Evolutionary conservation across 768 basidiomycete genomes (phyloP), one percentile per base, ranked within the genome.

Genomic region (Piloderma croceum): DNA sequence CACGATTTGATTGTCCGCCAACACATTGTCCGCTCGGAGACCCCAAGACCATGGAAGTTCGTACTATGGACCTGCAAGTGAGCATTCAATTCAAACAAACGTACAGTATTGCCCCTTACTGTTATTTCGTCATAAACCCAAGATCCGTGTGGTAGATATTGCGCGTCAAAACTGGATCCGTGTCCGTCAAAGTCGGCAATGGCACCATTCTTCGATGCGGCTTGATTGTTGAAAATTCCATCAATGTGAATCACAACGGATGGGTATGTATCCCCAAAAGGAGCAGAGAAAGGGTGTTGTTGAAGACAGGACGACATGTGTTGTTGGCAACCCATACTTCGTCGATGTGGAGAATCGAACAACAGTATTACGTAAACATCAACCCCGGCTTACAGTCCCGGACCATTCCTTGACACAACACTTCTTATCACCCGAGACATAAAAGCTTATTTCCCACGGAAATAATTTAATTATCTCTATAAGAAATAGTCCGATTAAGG

Each of bases 31-130:
- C 13, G 57, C 31, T 6, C 42, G 49, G 9, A 33, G 27, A n/a
- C 70, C 70, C 70, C 73, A 73, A 2, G 49, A 37, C 6, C 49
- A 34, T 13, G 72, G 72, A 15, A 74, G 53, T 27, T 62, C 60
- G 38, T 72, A 75, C 69, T 74, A 33, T 9, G n/a, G n/a, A 5
- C 10, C 4, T 22, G 2, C 6, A 23, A 17, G 11, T 27, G 25
- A 36, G 33, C 13, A 18, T 18, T 5, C 21, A 21, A 34, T 20
- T 36, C 2, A 34, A 21, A 33, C 15, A 29, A 29, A 29, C 27
- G 27, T 9, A 29, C 15, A 15, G 27, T 9, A 9, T 29, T 15
- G 27, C 27, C 27, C 27, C 55, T 40, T 38, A 71, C 72, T 36
- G 52, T 61, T 15, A 73, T 63, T 7, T 69, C 61, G 24, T 73